Evolutionary conservation across 129 eudicot genomes (phyloP).

Genomic region (Calendula officinalis): DNA sequence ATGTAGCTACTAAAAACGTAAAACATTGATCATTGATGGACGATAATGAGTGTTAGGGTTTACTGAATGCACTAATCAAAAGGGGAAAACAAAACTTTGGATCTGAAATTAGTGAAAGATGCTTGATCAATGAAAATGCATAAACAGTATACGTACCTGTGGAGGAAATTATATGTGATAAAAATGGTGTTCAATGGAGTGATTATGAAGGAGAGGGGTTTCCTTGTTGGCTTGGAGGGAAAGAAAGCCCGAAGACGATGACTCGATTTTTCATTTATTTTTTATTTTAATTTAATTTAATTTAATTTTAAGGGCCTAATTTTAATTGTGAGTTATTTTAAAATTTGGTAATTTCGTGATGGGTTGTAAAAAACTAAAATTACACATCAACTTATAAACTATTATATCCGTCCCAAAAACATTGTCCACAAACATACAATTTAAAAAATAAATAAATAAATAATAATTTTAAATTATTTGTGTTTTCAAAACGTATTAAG

Average conservation of each 20-base stretch:
- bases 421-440: no score
- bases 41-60: background rate
- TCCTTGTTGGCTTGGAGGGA: constrained; percentile 32
- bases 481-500: no score
- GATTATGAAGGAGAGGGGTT: background rate
- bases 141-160: constrained; percentile 7
- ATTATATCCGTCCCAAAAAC: no score
- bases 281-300: no score
- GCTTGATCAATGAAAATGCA: background rate
- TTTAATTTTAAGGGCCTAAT: no score
- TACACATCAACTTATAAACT: no score
- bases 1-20: background rate
- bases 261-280: no score
- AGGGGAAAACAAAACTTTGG: constrained; percentile 9
- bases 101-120: constrained; percentile 10
- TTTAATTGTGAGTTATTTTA: no score
- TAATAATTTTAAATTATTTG: no score
- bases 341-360: no score
- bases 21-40: background rate
- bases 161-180: constrained; percentile 13
- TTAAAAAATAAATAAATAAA: no score
- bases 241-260: background rate
- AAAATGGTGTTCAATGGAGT: background rate
- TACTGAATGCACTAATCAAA: background rate
- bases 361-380: no score